phyloP scores from a whole-genome alignment of 768 basidiomycete species.

The Tubosaeta brunneosetosa region DNA sequence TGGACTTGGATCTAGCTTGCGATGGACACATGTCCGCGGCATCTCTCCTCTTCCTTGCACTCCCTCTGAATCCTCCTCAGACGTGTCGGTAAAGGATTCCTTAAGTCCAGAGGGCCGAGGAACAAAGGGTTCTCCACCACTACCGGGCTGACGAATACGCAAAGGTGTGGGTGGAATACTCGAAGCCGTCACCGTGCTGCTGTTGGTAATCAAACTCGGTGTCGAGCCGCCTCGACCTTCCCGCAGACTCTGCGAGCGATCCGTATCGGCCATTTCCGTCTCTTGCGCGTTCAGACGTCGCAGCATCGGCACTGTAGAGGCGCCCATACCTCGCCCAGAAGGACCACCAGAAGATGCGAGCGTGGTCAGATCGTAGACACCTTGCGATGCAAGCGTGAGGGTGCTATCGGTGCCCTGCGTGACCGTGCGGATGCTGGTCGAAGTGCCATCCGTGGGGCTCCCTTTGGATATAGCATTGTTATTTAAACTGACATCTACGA shows the following conservation, averaged over 20 bases:
- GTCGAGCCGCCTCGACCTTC: constrained; percentile 10
- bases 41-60: not conserved
- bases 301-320: constrained; percentile 16
- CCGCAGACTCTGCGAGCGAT: constrained; percentile 1
- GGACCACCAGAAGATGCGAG: constrained; percentile 4
- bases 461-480: not conserved
- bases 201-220: constrained; percentile 21
- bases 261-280: not conserved
- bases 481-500: not conserved
- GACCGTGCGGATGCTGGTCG: constrained; percentile 19
- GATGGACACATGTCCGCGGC: constrained; percentile 1
- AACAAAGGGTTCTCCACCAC: constrained; percentile 7
- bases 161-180: constrained; percentile 11
- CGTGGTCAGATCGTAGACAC: constrained; percentile 7
- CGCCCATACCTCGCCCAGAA: not conserved
- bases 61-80: constrained; percentile 16
- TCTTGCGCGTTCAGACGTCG: constrained; percentile 16
- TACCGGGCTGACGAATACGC: not conserved
- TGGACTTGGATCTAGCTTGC: constrained; percentile 5
- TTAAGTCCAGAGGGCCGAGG: constrained; percentile 20
- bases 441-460: constrained; percentile 16
- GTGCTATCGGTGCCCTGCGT: constrained; percentile 20
- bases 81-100: constrained; percentile 14
- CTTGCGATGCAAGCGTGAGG: constrained; percentile 2
- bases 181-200: constrained; percentile 15